phyloP scores from a whole-genome alignment of 371 early-diverging fungal genomes.

The Mucor racemosus region DNA sequence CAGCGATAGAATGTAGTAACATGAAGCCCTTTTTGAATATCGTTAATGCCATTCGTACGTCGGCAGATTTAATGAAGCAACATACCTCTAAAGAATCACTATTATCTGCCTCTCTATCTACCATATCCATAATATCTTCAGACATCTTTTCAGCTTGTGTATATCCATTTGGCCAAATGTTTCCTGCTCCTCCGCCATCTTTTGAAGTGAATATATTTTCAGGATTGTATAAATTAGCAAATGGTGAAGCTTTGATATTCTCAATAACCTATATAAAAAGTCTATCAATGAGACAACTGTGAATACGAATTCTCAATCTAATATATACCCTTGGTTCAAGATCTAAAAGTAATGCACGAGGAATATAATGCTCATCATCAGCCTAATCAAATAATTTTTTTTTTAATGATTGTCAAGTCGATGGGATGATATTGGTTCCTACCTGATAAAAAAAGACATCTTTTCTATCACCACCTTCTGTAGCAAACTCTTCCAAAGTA shows the following conservation, averaged over 20 bases:
- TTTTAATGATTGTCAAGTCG: background rate
- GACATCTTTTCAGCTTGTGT: constrained; percentile 75
- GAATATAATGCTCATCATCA: constrained; percentile 94
- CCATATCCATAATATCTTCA: constrained; percentile 91
- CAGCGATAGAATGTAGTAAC: constrained; percentile 93
- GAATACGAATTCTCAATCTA: background rate
- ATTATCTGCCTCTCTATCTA: constrained; percentile 95
- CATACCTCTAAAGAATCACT: constrained; percentile 86
- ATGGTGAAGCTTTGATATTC: constrained; percentile 71
- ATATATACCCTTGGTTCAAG: constrained; percentile 87
- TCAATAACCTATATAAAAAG: constrained; percentile 63
- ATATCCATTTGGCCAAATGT: constrained; percentile 95
- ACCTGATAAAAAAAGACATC: constrained; percentile 99
- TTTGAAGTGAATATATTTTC: constrained; percentile 89
- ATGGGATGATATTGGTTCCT: background rate
- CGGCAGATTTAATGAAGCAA: background rate
- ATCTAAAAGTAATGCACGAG: constrained; percentile 90
- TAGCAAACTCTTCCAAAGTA: constrained; percentile 84
- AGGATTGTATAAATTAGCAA: constrained; percentile 85
- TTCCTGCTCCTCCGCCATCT: constrained; percentile 97
- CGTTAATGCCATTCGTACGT: background rate
- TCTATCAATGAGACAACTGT: background rate
- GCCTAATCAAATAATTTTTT: constrained; percentile 56
- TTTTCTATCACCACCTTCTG: constrained; percentile 92
- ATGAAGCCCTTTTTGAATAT: constrained; percentile 71